Evolutionary conservation across 2,329 filamentous ascomycete species (phyloP), one percentile per base, ranked within the genome.

Genomic region (Phoma sp.): DNA sequence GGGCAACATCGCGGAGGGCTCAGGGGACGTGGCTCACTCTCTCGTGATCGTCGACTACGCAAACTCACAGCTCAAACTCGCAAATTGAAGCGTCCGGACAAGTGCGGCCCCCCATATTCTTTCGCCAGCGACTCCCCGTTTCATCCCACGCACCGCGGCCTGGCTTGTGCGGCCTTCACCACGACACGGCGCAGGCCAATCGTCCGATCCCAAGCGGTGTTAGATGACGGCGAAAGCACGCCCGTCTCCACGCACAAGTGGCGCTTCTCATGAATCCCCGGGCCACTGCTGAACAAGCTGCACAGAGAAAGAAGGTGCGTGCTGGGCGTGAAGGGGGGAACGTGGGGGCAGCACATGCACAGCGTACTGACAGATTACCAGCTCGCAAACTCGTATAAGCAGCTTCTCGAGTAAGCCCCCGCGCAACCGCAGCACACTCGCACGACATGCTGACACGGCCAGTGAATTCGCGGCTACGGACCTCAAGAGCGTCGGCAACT

Each of bases 371-470:
- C 43, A 17, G 26, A 17, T 30, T 1, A 14, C 54, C 76, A 97
- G 93, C 93, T 99, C 82, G 92, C 93, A 75, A 91, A 89, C 77
- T 98, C 95, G 66, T 99, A 99, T 80, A 91, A 96, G 81, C 90
- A 96, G 79, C 85, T 99, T 69, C 86, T 99, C 69, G 90, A 96
- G 92, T 96, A 87, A 78, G 89, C 79, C 39, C 17, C 20, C 29
- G 34, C 42, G 15, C 40, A 25, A 40, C 17, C 47, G 17, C 43
- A n/a, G 37, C 25, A 32, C 18, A n/a, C 23, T 30, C 30, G 42
- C 37, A 36, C 46, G 7, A 51, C 29, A 49, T 37, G 18, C 46
- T 50, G 10, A 55, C 34, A n/a, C 53, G 55, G 52, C 63, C 75
- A 97, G 92, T 80, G 93, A 98, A 78, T 99, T 99, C 80, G 89